Conservation (phyloP, 139 green algal genomes). For the Diplosphaera chodatii region DNA sequence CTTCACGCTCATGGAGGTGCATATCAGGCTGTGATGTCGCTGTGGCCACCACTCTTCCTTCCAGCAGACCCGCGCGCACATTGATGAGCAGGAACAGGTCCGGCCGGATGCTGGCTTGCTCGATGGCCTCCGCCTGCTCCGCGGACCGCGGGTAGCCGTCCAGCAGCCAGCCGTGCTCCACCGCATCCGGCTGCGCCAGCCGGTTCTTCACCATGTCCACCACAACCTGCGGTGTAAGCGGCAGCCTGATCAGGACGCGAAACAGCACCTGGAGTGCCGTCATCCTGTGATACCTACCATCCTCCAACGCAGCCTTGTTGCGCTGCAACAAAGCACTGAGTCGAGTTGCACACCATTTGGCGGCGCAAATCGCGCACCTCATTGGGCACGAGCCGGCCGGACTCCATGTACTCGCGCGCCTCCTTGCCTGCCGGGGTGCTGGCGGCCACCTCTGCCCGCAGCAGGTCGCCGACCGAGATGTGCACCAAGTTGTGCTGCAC, state of each 20-base stretch:
- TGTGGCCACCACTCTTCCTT: no score
- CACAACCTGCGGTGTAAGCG: constrained; percentile 52
- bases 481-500: constrained; percentile 61
- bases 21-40: no score
- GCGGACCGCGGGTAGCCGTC: constrained; percentile 93
- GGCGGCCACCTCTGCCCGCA: constrained; percentile 88
- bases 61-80: constrained; percentile 37
- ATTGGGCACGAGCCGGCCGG: constrained; percentile 89
- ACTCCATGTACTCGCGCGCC: constrained; percentile 92
- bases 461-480: constrained; percentile 93
- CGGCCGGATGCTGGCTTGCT: constrained; percentile 82
- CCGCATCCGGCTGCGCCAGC: constrained; percentile 43
- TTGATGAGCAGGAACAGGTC: constrained; percentile 94
- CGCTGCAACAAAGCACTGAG: no score
- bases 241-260: no score
- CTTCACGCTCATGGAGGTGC: no score
- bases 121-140: constrained; percentile 89
- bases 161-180: constrained; percentile 85
- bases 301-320: no score
- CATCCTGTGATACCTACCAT: no score
- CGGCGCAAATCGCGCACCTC: no score
- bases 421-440: constrained; percentile 68
- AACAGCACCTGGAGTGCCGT: no score
- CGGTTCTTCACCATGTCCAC: constrained; percentile 87
- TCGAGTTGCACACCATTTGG: no score